Percentiles rank a stretch among this genome's conserved stretches.
These are phyloP conservation scores for Solidago caesia DNA, from an alignment of 129 eudicot genomes.

Conservation along the genomic window DNA sequence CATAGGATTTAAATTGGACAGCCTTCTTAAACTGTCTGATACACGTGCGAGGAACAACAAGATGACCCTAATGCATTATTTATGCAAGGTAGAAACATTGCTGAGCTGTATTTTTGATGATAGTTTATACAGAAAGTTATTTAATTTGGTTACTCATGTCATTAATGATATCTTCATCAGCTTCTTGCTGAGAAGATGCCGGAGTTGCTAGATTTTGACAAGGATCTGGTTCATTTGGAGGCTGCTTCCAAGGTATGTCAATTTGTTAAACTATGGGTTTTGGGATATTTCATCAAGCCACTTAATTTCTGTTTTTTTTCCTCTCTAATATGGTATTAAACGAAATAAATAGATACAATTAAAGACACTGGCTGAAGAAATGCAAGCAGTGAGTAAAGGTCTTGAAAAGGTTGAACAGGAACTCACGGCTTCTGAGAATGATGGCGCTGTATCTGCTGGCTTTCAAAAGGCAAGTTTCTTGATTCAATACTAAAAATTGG, in stretches of 20 bases:
- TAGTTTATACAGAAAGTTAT: not conserved
- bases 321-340: conserved; percentile 10
- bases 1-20: conserved; percentile 89
- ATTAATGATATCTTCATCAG: conserved; percentile 35
- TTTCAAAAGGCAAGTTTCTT: conserved; percentile 66
- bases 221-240: conserved; percentile 87
- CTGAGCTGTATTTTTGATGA: not conserved
- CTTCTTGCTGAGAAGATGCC: conserved; percentile 92
- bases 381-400: conserved; percentile 99
- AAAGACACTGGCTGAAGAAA: conserved; percentile 96
- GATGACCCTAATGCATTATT: conserved; percentile 97
- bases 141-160: conserved; percentile 27
- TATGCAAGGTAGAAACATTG: conserved; percentile 68
- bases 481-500: not conserved
- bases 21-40: conserved; percentile 91
- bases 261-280: conserved; percentile 13
- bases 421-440: conserved; percentile 80
- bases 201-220: conserved; percentile 85
- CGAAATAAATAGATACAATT: conserved; percentile 66
- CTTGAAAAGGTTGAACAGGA: conserved; percentile 98
- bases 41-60: conserved; percentile 97
- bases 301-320: conserved; percentile 11
- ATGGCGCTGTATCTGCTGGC: conserved; percentile 77
- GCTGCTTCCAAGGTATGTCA: conserved; percentile 87
- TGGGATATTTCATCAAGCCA: not conserved